phyloP scores from a whole-genome alignment of 2,329 filamentous ascomycete genomes.

The Chrysosporium keratinophilum region DNA sequence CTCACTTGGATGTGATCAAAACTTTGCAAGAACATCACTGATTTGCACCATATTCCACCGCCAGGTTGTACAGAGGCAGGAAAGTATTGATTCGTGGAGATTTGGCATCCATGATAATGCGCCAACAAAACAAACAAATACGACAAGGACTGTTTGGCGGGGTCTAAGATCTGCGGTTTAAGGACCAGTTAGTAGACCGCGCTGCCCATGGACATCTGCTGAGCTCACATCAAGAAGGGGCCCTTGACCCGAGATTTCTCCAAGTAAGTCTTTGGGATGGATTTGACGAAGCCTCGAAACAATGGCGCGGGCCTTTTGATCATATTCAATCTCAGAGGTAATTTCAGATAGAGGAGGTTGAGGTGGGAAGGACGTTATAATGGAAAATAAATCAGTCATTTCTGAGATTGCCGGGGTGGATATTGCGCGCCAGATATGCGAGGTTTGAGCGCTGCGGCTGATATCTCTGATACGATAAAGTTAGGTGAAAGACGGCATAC shows the following conservation, averaged over 20 bases:
- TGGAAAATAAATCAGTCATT: slow-evolving; percentile 26
- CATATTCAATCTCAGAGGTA: slow-evolving; percentile 33
- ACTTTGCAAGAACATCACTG: slow-evolving; percentile 42
- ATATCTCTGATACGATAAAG: no score
- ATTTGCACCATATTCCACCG: slow-evolving; percentile 41
- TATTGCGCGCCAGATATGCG: no score
- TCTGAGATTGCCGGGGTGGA: not conserved
- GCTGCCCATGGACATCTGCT: not conserved
- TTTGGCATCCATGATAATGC: slow-evolving; percentile 35
- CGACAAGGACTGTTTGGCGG: slow-evolving; percentile 48
- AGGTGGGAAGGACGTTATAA: slow-evolving; percentile 33
- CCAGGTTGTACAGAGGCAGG: slow-evolving; percentile 36
- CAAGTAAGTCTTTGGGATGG: slow-evolving; percentile 23
- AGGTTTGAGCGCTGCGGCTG: no score
- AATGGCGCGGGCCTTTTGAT: slow-evolving; percentile 34
- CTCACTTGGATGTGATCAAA: slow-evolving; percentile 41
- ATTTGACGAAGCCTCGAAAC: slow-evolving; percentile 31
- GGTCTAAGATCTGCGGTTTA: slow-evolving; percentile 36
- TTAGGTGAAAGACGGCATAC: no score
- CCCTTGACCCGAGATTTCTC: slow-evolving; percentile 26
- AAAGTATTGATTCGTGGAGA: slow-evolving; percentile 27
- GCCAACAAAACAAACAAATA: slow-evolving; percentile 48
- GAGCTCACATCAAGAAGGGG: slow-evolving; percentile 28
- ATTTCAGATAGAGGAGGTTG: slow-evolving; percentile 23
- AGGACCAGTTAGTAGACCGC: not conserved